phyloP scores from a whole-genome alignment of 1,284 basidiomycete species.

The Boletellus deceptivus region DNA sequence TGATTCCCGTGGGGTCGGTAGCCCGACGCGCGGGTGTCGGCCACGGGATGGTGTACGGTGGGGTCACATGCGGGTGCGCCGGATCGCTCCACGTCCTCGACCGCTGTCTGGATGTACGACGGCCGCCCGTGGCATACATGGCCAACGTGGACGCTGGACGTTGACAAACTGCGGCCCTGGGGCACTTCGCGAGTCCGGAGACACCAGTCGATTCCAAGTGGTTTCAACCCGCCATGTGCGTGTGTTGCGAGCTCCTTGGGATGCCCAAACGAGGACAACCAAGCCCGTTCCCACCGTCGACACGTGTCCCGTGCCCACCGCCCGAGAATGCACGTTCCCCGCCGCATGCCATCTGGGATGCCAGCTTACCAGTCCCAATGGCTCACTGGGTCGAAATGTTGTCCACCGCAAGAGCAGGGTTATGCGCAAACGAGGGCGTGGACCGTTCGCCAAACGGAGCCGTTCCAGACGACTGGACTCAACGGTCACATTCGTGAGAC shows the following conservation, averaged over 20 bases:
- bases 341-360: too few species aligned
- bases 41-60: constrained; percentile 24
- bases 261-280: too few species aligned
- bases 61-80: constrained; percentile 17
- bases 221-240: too few species aligned
- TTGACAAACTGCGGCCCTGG: not conserved
- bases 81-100: constrained; percentile 28
- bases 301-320: too few species aligned
- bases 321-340: too few species aligned
- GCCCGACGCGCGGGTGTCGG: constrained; percentile 28
- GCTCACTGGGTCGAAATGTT: too few species aligned
- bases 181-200: not conserved
- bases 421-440: constrained; percentile 55
- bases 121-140: constrained; percentile 17
- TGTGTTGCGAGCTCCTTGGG: too few species aligned
- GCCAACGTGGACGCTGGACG: not conserved
- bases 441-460: constrained; percentile 51
- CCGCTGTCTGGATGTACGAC: constrained; percentile 15
- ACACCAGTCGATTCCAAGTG: too few species aligned
- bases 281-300: too few species aligned
- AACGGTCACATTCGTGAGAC: too few species aligned
- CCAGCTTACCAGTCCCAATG: too few species aligned
- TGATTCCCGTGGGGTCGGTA: constrained; percentile 13
- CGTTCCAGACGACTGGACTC: too few species aligned
- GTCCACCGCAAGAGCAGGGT: constrained; percentile 37